A percentile compares a stretch with the other conserved stretches of the same genome.
phyloP scores from a whole-genome alignment of 164 flowering plant species.

The Magnolia changhungtana region DNA sequence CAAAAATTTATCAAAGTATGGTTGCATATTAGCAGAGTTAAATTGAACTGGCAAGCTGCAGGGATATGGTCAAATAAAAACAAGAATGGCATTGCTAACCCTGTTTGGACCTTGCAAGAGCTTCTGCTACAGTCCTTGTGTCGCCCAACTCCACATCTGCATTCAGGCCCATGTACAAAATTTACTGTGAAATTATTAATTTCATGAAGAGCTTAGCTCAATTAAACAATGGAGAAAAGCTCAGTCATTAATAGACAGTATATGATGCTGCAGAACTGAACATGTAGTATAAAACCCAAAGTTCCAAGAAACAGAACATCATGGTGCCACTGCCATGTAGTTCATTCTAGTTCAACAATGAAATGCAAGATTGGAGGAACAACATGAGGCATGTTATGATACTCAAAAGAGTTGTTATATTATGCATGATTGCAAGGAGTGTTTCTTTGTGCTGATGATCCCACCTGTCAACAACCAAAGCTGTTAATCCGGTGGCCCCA shows the following conservation, averaged over 20 bases:
- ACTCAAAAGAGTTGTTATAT: no score
- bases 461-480: no score
- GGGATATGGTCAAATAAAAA: conserved; percentile 1
- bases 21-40: background rate
- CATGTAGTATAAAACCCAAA: background rate
- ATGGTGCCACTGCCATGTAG: no score
- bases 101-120: conserved; percentile 69
- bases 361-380: no score
- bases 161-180: conserved; percentile 14
- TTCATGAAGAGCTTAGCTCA: background rate
- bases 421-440: no score
- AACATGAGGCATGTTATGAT: no score
- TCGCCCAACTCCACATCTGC: conserved; percentile 74
- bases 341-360: no score
- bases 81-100: conserved; percentile 40
- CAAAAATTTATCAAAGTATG: conserved; percentile 12
- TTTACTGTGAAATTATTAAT: background rate
- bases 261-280: background rate
- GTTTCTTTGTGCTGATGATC: no score
- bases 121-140: conserved; percentile 83
- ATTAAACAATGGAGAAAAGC: background rate
- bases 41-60: background rate
- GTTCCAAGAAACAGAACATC: no score
- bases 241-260: no score
- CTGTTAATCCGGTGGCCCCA: no score